Evolutionary conservation across 2,329 filamentous ascomycete species (phyloP), one percentile per base, ranked within the genome.

Genomic region (Nemania bipapillata): DNA sequence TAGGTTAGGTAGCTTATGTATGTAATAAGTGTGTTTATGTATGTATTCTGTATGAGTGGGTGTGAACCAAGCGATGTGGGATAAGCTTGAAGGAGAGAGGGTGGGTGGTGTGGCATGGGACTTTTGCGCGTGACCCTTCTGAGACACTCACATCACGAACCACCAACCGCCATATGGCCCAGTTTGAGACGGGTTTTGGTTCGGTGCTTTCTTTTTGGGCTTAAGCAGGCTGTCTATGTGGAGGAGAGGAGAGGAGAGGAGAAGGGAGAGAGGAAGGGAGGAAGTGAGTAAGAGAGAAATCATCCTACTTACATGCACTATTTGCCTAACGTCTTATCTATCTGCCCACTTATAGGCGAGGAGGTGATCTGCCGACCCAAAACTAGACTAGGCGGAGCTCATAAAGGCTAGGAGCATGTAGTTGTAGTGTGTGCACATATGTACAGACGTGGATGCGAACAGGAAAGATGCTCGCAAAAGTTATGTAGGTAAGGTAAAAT

Each of bases 141-240:
- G 50, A 54, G 28, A 56, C 53, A 56, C n/a, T 53, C 50, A 20
- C 30, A 37, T 40, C 53, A 28, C n/a, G 47, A 50, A 50, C 22
- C 47, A 50, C 42, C n/a, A 47, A 26, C 50, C 4, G 26, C 50
- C 28, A 9, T 11, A 32, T 30, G 28, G 22, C 28, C 24, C 50
- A 17, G 28, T 30, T 15, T 15, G 22, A n/a, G 26, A 17, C 50
- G 50, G 50, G 50, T 8, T 53, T 53, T 53, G 50, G 28, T 53
- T 53, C 50, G 50, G 47, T 6, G n/a, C n/a, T 15, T 50, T 45
- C 24, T 20, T 9, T 50, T 9, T 30, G 17, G 26, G 4, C 26
- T 53, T n/a, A 35, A 35, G 50, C 28, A 53, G 26, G 50, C 26
- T 35, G 30, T 5, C 30, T 32, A 32, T 9, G n/a, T n/a, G n/a